phyloP scores from a whole-genome alignment of 192 early-diverging fungal species.

The Paraglomus brasilianum region DNA sequence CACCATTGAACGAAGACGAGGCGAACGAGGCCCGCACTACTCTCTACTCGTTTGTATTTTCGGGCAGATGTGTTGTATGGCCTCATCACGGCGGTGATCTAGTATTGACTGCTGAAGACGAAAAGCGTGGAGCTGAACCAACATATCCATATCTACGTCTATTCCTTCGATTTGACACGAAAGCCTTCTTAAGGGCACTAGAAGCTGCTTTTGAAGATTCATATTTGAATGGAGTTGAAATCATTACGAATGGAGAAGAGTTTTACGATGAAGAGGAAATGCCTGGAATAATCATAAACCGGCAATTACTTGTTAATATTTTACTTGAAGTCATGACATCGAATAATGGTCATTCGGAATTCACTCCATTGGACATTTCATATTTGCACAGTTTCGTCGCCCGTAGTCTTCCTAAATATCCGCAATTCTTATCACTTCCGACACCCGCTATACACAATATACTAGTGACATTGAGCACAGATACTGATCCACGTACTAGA shows the following conservation, averaged over 20 bases:
- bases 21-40: constrained; percentile 53
- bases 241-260: constrained; percentile 37
- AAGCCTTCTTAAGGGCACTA: constrained; percentile 52
- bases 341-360: constrained; percentile 38
- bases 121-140: constrained; percentile 51
- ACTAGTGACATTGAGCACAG: constrained; percentile 44
- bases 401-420: constrained; percentile 53
- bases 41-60: constrained; percentile 61
- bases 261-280: constrained; percentile 46
- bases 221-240: constrained; percentile 54
- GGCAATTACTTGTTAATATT: constrained; percentile 61
- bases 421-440: constrained; percentile 54
- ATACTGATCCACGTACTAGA: constrained; percentile 46
- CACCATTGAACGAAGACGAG: constrained; percentile 35
- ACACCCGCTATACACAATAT: constrained; percentile 54
- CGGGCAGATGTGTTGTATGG: constrained; percentile 62
- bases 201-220: constrained; percentile 60
- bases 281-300: constrained; percentile 52
- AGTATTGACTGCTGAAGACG: constrained; percentile 53
- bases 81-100: constrained; percentile 52
- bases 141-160: constrained; percentile 61
- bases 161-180: constrained; percentile 50
- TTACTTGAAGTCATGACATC: constrained; percentile 55
- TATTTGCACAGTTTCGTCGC: constrained; percentile 60
- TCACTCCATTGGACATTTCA: constrained; percentile 39